phyloP scores from a whole-genome alignment of 1,284 basidiomycete genomes.

The Apiotrichum laibachii region DNA sequence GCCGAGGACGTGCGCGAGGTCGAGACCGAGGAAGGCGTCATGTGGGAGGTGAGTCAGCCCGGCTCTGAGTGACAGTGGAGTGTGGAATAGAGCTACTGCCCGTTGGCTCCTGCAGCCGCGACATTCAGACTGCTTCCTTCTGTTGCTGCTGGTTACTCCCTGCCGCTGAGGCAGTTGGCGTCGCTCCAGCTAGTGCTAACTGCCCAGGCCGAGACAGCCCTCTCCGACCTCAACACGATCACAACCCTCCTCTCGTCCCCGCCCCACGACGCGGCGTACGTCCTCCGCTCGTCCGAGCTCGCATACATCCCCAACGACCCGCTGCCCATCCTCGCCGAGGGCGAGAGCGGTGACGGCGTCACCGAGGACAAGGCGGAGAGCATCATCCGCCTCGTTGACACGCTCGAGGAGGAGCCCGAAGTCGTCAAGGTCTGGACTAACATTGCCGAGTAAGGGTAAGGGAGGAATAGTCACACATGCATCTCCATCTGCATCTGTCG shows the following conservation, averaged over 20 bases:
- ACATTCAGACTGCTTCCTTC: too few species aligned
- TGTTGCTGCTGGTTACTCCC: too few species aligned
- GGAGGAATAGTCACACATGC: too few species aligned
- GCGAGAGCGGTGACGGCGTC: conserved; percentile 22
- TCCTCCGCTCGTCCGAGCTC: conserved; percentile 35
- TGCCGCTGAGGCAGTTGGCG: too few species aligned
- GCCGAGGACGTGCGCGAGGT: conserved; percentile 55
- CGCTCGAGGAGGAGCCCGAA: conserved; percentile 45
- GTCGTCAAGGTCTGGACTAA: conserved; percentile 50
- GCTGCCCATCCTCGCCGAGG: conserved; percentile 25
- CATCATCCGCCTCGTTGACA: conserved; percentile 30
- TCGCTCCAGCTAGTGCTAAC: too few species aligned
- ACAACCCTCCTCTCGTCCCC: conserved; percentile 25
- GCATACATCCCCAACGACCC: conserved; percentile 40
- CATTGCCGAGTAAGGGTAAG: conserved; percentile 17
- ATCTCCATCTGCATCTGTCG: too few species aligned
- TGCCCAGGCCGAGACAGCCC: conserved; percentile 35
- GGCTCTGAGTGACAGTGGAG: background rate
- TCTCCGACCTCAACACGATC: conserved; percentile 30
- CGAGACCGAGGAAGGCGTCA: conserved; percentile 27
- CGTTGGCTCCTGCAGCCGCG: background rate
- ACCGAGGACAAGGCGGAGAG: conserved; percentile 37
- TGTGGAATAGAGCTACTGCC: background rate
- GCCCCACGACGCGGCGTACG: conserved; percentile 23
- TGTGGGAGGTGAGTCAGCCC: conserved; percentile 30